These are phyloP conservation scores for Myxozyma kluyveri DNA, from an alignment of 805 yeast genomes.

Conservation along the genomic window DNA sequence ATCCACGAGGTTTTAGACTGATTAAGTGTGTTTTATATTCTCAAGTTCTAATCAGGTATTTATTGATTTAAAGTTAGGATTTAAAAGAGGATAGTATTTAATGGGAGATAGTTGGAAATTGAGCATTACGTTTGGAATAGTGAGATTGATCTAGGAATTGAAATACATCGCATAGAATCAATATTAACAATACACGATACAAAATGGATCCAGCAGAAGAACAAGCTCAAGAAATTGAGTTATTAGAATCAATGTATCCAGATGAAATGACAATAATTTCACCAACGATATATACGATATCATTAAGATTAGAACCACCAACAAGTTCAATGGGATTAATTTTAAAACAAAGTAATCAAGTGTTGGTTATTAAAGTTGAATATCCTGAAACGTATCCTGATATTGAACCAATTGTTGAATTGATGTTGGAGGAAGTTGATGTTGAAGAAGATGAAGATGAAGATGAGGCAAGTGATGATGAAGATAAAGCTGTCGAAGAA, in stretches of 20 bases:
- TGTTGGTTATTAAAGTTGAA: conserved; percentile 54
- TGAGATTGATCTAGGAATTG: neutral
- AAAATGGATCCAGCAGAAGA: conserved; percentile 77
- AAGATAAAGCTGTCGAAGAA: conserved; percentile 49
- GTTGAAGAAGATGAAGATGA: conserved; percentile 45
- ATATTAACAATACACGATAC: no score
- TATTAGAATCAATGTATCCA: conserved; percentile 86
- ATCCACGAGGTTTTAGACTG: no score
- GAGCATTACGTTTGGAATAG: no score
- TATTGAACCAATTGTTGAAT: conserved; percentile 58
- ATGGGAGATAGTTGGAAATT: no score
- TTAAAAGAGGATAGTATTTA: no score
- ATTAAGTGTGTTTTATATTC: no score
- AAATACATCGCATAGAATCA: no score
- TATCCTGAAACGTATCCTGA: conserved; percentile 85
- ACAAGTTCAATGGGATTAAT: conserved; percentile 35
- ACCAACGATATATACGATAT: conserved; percentile 53
- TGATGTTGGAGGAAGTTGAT: conserved; percentile 38
- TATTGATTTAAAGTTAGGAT: no score
- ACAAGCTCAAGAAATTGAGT: conserved; percentile 85
- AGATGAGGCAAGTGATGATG: conserved; percentile 49
- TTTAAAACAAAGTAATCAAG: conserved; percentile 42
- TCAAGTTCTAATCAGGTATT: no score
- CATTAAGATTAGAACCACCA: conserved; percentile 63
- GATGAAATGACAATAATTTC: conserved; percentile 65